Base-by-base conservation (phyloP, 2,329 filamentous ascomycete genomes). In the Cladobotryum protrusum region DNA sequence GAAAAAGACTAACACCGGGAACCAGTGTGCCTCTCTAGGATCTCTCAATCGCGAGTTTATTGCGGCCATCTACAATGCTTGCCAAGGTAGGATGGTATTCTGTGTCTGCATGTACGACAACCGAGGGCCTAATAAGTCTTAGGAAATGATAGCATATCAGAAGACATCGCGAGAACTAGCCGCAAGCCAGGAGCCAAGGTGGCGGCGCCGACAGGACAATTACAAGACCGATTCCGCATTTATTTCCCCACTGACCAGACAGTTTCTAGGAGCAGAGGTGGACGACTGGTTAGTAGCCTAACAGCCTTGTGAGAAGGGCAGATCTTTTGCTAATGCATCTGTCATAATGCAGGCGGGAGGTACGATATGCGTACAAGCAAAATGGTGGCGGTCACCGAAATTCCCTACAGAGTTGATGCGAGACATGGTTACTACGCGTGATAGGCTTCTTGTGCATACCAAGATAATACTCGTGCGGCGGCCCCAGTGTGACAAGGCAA, bases 371-470 rank as follows among this genome's bases (percentile, higher is more conserved):
- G 77, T 93, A 52, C 79, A 85, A 53, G 70, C 77, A 8, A 83
- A 81, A 54, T 90, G 84, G 82, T 97, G 86, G 77, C 73, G 83
- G 39, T 70, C 77, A 1, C 54, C 75, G 2, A 79, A 72, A 0
- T 97, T 97, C 59, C 92, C 92, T 4, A 77, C 74, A 39, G 67
- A 79, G 37, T 72, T 88, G 29, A 72, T 97, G 59, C 79, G 84
- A 46, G 89, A 97, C 63, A 90, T 86, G 63, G 72, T 83, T 55
- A 95, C 87, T 55, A 78, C 73, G 19, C 76, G 91, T 34, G 58
- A 69, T 3, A 87, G 89, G 1, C 64, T 96, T 18, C 72, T 99
- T 54, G 88, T 95, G 73, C 93, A 99, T 68, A 95, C 82, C 69
- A 99, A 99, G 71, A 74, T 89, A 56, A 70, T 83, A 48, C 71